phyloP scores from a whole-genome alignment of 345 rosid genomes.

The Bretschneidera sinensis region DNA sequence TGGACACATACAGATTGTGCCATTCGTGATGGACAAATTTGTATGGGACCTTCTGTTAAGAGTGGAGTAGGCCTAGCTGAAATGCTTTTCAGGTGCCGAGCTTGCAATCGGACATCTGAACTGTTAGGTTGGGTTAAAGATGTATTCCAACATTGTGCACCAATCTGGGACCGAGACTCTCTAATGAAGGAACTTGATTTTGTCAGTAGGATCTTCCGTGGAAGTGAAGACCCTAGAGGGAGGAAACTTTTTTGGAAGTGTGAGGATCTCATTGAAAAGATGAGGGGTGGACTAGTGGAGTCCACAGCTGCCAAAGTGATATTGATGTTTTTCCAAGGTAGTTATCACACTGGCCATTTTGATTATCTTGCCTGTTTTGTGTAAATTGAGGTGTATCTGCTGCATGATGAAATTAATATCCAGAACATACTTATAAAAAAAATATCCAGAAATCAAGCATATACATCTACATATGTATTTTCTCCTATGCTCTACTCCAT shows the following conservation, averaged over 20 bases:
- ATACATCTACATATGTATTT: not conserved
- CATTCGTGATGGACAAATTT: conserved; percentile 78
- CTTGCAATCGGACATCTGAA: conserved; percentile 89
- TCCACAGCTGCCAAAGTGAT: conserved; percentile 70
- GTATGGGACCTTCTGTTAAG: conserved; percentile 70
- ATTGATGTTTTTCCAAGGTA: conserved; percentile 89
- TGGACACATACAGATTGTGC: conserved; percentile 99
- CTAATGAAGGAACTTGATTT: conserved; percentile 85
- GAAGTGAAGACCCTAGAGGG: conserved; percentile 89
- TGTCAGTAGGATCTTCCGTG: conserved; percentile 78
- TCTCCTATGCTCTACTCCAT: not conserved
- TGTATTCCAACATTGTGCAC: conserved; percentile 93
- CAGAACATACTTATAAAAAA: not conserved
- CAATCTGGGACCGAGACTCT: conserved; percentile 84
- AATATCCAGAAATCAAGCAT: not conserved
- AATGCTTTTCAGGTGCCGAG: conserved; percentile 86
- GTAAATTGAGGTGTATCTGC: not conserved
- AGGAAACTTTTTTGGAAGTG: conserved; percentile 88
- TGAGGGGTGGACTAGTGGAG: conserved; percentile 71
- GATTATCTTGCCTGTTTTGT: not conserved
- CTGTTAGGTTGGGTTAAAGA: conserved; percentile 96
- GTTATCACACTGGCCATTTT: not conserved
- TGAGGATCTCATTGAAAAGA: conserved; percentile 73
- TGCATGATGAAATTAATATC: not conserved
- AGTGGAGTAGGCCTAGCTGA: conserved; percentile 64